Evolutionary conservation across 306 rosid genomes (phyloP).

Genomic region (Luffa aegyptiaca): DNA sequence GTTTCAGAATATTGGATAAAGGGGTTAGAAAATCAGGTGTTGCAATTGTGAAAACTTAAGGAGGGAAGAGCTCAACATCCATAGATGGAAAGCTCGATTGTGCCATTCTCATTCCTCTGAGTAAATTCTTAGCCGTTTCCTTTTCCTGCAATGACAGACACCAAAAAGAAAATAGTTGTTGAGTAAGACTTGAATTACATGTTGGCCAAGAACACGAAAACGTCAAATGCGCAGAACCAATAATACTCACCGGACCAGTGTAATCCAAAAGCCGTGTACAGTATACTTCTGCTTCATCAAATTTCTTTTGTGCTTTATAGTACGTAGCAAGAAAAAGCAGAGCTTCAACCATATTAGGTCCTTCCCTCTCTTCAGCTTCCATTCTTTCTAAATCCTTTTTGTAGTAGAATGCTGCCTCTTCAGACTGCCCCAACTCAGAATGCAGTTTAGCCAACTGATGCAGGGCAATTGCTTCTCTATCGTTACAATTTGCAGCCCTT

Average conservation of each 20-base stretch:
- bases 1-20: background rate
- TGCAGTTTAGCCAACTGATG: conserved; percentile 78
- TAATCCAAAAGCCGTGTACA: conserved; percentile 96
- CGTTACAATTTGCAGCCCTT: conserved; percentile 80
- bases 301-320: conserved; percentile 37
- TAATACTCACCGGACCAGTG: conserved; percentile 79
- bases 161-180: background rate
- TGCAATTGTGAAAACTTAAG: conserved; percentile 21
- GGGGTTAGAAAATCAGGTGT: background rate
- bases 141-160: conserved; percentile 53
- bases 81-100: conserved; percentile 52
- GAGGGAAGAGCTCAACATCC: conserved; percentile 82
- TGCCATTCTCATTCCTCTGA: conserved; percentile 68
- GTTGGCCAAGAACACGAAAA: background rate
- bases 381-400: conserved; percentile 88
- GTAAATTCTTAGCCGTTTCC: conserved; percentile 87
- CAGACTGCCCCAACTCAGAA: conserved; percentile 49
- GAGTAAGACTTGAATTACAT: background rate
- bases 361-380: conserved; percentile 96
- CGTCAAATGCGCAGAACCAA: background rate
- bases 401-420: conserved; percentile 91
- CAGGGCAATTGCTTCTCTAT: conserved; percentile 89
- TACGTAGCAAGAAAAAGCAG: conserved; percentile 67
- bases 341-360: conserved; percentile 92
- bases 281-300: conserved; percentile 88